Evolutionary conservation across 257 asterid genomes (phyloP).

Genomic region (Solanum sparsipilum): DNA sequence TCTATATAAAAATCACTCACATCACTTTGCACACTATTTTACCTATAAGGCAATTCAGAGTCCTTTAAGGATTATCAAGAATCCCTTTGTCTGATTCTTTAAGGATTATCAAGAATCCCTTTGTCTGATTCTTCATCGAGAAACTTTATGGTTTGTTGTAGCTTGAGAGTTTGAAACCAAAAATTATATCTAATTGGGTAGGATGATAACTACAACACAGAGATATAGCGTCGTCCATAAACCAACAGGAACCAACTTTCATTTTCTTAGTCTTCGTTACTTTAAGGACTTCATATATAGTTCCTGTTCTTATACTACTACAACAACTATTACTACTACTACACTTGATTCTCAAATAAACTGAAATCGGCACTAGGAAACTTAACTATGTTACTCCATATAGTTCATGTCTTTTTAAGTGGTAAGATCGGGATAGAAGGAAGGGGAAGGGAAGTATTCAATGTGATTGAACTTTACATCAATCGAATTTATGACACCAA

Average conservation of each 20-base stretch:
- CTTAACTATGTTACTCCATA: neutral
- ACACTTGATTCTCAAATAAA: neutral
- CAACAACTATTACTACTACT: neutral
- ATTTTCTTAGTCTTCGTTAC: neutral
- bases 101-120: neutral
- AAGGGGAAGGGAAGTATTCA: neutral
- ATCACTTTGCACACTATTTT: neutral
- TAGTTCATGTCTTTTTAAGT: neutral
- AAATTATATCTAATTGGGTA: neutral
- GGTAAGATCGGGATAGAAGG: neutral
- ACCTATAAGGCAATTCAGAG: neutral
- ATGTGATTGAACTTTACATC: neutral
- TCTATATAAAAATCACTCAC: neutral
- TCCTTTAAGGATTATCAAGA: neutral
- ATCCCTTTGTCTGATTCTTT: neutral
- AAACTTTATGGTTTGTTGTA: neutral
- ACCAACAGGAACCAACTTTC: neutral
- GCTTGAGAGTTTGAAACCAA: neutral
- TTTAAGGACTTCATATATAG: neutral
- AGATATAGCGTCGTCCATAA: neutral
- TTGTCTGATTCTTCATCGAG: neutral
- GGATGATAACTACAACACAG: neutral
- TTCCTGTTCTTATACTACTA: neutral
- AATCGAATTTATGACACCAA: neutral
- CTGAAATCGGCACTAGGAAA: neutral